Conservation (phyloP, 257 asterid species). For the Capsicum chinense region DNA sequence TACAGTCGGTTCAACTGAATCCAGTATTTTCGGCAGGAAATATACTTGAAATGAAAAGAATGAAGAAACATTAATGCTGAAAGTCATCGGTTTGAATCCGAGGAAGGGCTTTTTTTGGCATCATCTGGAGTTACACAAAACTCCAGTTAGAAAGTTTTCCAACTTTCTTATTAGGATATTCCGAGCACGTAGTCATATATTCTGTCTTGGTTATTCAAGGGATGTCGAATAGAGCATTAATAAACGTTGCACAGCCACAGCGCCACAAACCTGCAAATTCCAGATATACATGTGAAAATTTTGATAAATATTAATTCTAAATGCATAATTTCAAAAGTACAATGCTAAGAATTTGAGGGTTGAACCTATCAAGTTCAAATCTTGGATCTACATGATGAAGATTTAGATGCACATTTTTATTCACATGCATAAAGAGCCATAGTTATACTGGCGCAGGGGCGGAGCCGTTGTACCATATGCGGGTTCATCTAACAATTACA, state of each 20-base stretch:
- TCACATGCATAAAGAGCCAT: constrained; percentile 4
- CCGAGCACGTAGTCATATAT: no score
- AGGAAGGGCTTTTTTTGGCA: no score
- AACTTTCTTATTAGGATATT: no score
- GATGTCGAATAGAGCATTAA: no score
- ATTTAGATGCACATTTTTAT: neutral
- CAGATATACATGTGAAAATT: neutral
- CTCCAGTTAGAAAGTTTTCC: no score
- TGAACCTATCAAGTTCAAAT: neutral
- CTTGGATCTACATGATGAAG: neutral
- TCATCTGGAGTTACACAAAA: no score
- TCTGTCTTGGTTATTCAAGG: no score
- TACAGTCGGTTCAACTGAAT: neutral
- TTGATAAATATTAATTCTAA: neutral
- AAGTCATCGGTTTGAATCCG: no score
- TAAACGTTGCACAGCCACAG: neutral
- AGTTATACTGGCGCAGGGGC: neutral
- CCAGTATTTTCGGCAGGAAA: neutral
- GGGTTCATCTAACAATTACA: no score
- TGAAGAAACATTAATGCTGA: neutral
- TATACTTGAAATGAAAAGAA: neutral
- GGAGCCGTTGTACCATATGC: no score
- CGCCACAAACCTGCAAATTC: neutral
- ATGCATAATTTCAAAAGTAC: neutral
- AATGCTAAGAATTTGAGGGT: neutral